phyloP scores from a whole-genome alignment of 495 filamentous ascomycete genomes.

The Lentithecium fluviatile region DNA sequence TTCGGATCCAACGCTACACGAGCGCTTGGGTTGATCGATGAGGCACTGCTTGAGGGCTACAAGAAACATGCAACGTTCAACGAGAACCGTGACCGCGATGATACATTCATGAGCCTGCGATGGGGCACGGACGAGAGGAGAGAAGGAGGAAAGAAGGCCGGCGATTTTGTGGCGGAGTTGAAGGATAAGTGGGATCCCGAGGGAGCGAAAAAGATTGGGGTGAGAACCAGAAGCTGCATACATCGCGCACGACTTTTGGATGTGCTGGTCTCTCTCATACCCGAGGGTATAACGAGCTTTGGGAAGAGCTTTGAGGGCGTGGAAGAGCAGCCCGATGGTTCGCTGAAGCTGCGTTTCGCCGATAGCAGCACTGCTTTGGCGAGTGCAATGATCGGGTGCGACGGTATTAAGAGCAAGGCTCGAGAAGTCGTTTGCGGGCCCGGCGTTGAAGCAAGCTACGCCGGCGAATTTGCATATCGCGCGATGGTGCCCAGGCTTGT shows the following conservation, averaged over 20 bases:
- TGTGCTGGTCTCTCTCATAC: slow-evolving; percentile 57
- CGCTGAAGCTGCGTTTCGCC: slow-evolving; percentile 50
- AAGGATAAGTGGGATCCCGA: slow-evolving; percentile 12
- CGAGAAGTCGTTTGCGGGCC: slow-evolving; percentile 48
- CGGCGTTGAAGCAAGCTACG: slow-evolving; percentile 43
- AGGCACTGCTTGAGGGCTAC: slow-evolving; percentile 23
- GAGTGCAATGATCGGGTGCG: slow-evolving; percentile 54
- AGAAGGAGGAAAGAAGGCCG: slow-evolving; percentile 13
- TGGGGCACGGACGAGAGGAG: slow-evolving; percentile 19
- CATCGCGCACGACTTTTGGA: slow-evolving; percentile 62
- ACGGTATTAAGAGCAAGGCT: slow-evolving; percentile 56
- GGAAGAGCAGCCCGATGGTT: slow-evolving; percentile 35
- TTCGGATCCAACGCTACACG: slow-evolving; percentile 33
- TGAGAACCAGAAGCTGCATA: slow-evolving; percentile 21
- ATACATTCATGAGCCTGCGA: slow-evolving; percentile 26
- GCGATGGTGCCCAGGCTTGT: slow-evolving; percentile 60
- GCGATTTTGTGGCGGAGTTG: slow-evolving; percentile 8
- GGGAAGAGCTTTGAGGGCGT: slow-evolving; percentile 44
- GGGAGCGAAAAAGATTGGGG: not conserved
- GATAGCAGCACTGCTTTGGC: slow-evolving; percentile 54
- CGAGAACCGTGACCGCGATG: slow-evolving; percentile 33
- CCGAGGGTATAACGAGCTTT: slow-evolving; percentile 46
- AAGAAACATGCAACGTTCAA: slow-evolving; percentile 43
- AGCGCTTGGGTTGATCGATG: slow-evolving; percentile 33
- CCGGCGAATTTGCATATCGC: slow-evolving; percentile 56